phyloP scores from a whole-genome alignment of 306 rosid genomes.

The Gleditsia sinensis region DNA sequence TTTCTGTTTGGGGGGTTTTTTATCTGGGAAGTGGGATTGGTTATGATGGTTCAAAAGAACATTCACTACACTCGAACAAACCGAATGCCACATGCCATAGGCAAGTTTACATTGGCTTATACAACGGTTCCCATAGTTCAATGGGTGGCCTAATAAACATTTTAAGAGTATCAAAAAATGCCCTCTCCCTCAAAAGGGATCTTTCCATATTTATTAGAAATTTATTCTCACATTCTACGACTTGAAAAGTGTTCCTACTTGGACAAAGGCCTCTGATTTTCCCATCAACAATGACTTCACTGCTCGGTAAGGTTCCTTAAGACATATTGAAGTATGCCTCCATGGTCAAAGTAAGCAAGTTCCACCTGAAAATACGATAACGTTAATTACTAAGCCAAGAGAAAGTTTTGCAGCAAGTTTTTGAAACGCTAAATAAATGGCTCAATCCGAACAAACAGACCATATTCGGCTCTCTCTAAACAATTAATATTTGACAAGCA shows the following conservation, averaged over 20 bases:
- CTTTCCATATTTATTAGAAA: constrained; percentile 37
- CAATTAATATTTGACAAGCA: too few relatives aligned
- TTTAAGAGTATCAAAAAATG: constrained; percentile 30
- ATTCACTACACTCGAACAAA: background rate
- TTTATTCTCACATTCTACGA: constrained; percentile 50
- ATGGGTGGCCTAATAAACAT: constrained; percentile 40
- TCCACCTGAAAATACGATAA: constrained; percentile 70
- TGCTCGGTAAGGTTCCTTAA: constrained; percentile 76
- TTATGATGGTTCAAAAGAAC: background rate
- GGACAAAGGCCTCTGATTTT: constrained; percentile 23
- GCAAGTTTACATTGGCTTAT: constrained; percentile 30
- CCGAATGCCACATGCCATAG: background rate
- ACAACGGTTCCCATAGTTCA: constrained; percentile 31
- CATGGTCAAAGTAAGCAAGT: constrained; percentile 79
- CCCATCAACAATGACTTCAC: constrained; percentile 41
- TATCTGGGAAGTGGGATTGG: background rate
- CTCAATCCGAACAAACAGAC: too few relatives aligned
- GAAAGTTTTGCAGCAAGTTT: background rate
- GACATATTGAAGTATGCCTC: constrained; percentile 94
- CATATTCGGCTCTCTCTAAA: too few relatives aligned
- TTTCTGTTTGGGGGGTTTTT: background rate
- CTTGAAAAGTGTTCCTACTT: constrained; percentile 29
- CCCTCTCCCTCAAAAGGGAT: constrained; percentile 42
- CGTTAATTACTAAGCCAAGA: background rate
- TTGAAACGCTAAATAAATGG: constrained; percentile 15